Conservation (phyloP, 257 asterid genomes). For the Rubia yunnanensis region DNA sequence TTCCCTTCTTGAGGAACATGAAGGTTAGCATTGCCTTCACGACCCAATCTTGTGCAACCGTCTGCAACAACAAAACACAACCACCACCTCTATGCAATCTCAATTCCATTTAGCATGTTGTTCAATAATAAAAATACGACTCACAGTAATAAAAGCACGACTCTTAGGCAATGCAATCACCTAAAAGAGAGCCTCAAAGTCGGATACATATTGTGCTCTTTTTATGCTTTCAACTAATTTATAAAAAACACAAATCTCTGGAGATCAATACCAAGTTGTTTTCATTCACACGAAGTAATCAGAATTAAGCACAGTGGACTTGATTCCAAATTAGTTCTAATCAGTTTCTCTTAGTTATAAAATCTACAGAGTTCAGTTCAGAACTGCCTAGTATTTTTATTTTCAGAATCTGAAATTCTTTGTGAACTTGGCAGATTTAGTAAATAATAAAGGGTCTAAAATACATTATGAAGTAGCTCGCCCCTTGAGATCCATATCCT, state of each 20-base stretch:
- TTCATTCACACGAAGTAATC: too few species aligned
- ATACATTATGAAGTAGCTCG: not conserved
- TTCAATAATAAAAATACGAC: too few species aligned
- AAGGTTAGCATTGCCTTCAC: conserved; percentile 96
- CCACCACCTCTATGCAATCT: not conserved
- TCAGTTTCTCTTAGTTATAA: too few species aligned
- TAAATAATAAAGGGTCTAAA: not conserved
- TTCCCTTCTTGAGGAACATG: conserved; percentile 65
- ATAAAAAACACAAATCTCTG: too few species aligned
- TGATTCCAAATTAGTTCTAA: too few species aligned
- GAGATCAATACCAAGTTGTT: too few species aligned
- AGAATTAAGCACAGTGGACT: too few species aligned
- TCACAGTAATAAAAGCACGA: not conserved
- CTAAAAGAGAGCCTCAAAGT: not conserved
- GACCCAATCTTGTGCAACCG: conserved; percentile 72
- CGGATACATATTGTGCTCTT: too few species aligned
- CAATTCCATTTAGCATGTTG: not conserved
- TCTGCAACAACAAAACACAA: conserved; percentile 28
- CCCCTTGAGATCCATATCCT: conserved; percentile 5
- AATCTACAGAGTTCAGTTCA: too few species aligned
- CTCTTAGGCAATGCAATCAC: not conserved
- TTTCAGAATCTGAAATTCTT: too few species aligned
- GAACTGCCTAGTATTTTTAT: too few species aligned
- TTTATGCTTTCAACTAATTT: conserved; percentile 63
- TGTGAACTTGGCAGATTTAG: not conserved